Evolutionary conservation across 305 asterid genomes (phyloP).

Genomic region (Solanum hybrid): DNA sequence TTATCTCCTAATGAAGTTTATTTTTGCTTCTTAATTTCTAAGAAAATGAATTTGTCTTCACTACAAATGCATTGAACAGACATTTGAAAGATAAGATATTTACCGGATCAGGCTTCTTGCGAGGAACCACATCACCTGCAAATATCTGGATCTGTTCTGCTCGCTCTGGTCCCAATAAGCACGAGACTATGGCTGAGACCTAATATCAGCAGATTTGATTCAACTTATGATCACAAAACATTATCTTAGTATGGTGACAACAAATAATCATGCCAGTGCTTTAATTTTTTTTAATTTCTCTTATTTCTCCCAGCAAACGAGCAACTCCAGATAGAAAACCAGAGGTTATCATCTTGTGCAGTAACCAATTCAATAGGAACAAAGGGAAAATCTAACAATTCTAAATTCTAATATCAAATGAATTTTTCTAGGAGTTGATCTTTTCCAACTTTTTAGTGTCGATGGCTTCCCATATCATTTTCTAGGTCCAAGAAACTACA

Average conservation of each 20-base stretch:
- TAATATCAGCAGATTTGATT: conserved; percentile 11
- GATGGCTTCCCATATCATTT: background rate
- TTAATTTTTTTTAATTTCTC: no score
- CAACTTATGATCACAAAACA: background rate
- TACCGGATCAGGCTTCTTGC: conserved; percentile 96
- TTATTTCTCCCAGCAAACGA: background rate
- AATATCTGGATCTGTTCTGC: conserved; percentile 77
- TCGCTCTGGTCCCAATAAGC: conserved; percentile 66
- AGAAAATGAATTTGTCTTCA: background rate
- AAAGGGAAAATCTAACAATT: background rate
- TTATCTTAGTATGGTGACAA: background rate
- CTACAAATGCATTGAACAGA: background rate
- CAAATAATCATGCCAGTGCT: background rate
- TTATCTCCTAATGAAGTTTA: background rate
- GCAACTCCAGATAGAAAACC: background rate
- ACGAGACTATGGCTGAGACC: conserved; percentile 94
- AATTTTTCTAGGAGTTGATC: background rate
- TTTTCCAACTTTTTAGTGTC: background rate
- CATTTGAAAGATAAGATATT: conserved; percentile 10
- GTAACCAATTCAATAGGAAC: background rate
- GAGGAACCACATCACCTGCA: conserved; percentile 96
- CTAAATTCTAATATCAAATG: background rate
- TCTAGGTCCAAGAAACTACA: background rate
- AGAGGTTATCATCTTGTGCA: background rate
- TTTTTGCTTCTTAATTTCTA: background rate